These are phyloP conservation scores for Lithohypha guttulata DNA, from an alignment of 2,329 filamentous ascomycete genomes.

Conservation along the genomic window DNA sequence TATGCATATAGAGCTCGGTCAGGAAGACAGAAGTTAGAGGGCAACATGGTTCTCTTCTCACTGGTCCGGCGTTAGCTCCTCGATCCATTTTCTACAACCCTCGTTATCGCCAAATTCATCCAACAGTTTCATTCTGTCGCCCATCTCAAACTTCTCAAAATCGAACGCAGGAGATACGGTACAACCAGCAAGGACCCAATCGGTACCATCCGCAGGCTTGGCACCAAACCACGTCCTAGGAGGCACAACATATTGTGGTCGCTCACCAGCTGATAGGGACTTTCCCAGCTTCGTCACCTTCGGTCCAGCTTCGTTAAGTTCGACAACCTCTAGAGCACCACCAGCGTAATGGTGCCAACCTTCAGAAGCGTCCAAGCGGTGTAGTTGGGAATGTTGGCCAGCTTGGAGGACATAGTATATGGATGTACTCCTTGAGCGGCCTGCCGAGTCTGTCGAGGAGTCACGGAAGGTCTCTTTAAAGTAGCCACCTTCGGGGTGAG, in stretches of 20 bases:
- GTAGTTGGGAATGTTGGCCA: constrained; percentile 53
- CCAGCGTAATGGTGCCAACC: constrained; percentile 19
- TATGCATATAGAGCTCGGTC: no score
- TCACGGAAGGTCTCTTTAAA: constrained; percentile 52
- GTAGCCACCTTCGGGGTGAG: constrained; percentile 56
- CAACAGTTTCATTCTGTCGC: constrained; percentile 8
- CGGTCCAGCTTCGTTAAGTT: constrained; percentile 53
- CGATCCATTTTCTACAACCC: constrained; percentile 2
- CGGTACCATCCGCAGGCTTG: constrained; percentile 42
- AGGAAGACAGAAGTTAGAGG: no score
- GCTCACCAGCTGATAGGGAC: constrained; percentile 48
- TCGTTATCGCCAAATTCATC: constrained; percentile 1
- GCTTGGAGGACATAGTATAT: constrained; percentile 58
- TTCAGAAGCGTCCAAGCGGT: constrained; percentile 50
- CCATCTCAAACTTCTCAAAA: constrained; percentile 27
- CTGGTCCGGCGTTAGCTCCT: neutral
- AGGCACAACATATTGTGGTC: constrained; percentile 53
- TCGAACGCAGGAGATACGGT: constrained; percentile 60
- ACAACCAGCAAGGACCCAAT: constrained; percentile 60
- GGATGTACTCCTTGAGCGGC: constrained; percentile 37
- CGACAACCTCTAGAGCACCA: constrained; percentile 30
- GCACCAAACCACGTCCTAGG: neutral
- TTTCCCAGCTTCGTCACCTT: neutral
- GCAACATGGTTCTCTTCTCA: no score
- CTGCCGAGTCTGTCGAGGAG: constrained; percentile 43